A percentile compares a stretch with the other conserved stretches of the same genome.
Conservation (phyloP, 106 monocot species). For the Dendrobium officinale region DNA sequence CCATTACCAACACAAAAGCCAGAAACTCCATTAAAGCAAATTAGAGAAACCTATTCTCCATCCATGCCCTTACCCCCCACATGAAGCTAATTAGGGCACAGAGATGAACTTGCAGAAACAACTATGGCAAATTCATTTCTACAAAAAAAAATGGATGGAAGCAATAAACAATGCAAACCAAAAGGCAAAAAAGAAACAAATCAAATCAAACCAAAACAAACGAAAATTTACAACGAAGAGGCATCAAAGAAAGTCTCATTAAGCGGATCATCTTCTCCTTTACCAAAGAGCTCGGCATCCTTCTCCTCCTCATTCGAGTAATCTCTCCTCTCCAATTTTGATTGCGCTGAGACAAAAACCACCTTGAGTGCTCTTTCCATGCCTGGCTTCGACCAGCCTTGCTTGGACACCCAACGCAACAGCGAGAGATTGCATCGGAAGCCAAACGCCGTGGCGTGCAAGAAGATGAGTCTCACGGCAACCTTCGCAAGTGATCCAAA, state of each 20-base stretch:
- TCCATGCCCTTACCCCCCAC: too few relatives aligned
- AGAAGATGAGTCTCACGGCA: slow-evolving; percentile 45
- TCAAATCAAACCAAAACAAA: background rate
- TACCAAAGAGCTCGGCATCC: slow-evolving; percentile 32
- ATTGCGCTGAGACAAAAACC: slow-evolving; percentile 41
- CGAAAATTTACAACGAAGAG: slow-evolving; percentile 24
- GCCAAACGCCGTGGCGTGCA: slow-evolving; percentile 41
- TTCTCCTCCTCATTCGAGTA: slow-evolving; percentile 43
- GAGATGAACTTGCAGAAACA: too few relatives aligned
- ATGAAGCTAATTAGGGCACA: too few relatives aligned
- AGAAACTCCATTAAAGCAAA: too few relatives aligned
- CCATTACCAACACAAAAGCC: too few relatives aligned
- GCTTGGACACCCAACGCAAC: slow-evolving; percentile 22
- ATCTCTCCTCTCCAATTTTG: slow-evolving; percentile 40
- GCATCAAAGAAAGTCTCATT: slow-evolving; percentile 23
- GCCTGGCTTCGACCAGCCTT: slow-evolving; percentile 15
- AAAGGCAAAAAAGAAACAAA: background rate
- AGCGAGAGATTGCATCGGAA: slow-evolving; percentile 34
- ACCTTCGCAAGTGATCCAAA: slow-evolving; percentile 42
- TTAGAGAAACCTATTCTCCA: too few relatives aligned
- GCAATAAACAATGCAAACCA: too few relatives aligned
- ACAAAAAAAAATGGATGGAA: too few relatives aligned
- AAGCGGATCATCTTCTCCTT: slow-evolving; percentile 34
- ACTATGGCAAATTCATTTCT: too few relatives aligned
- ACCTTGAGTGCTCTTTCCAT: slow-evolving; percentile 45